These are phyloP conservation scores for Hypsizygus ulmarius DNA, from an alignment of 1,284 basidiomycete genomes.

Conservation along the genomic window DNA sequence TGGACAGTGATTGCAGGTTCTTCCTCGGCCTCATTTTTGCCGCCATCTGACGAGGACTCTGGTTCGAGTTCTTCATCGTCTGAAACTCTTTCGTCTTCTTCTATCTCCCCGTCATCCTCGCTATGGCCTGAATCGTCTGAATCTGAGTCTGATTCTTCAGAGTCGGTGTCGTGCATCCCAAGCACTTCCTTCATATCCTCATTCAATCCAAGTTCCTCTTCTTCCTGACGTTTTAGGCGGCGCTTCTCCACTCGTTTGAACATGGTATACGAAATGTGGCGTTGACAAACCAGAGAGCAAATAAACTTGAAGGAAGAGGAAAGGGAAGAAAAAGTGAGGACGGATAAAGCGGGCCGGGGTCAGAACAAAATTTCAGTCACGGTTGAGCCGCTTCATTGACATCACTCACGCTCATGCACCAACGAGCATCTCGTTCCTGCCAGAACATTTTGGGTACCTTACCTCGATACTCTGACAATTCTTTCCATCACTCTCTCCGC, in stretches of 20 bases:
- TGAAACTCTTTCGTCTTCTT: conserved; percentile 22
- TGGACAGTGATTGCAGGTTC: conserved; percentile 52
- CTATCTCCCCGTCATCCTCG: conserved; percentile 24
- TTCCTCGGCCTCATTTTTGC: conserved; percentile 23
- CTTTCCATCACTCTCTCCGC: not conserved
- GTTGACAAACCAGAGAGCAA: conserved; percentile 72
- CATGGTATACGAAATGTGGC: conserved; percentile 39
- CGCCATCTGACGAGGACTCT: conserved; percentile 28
- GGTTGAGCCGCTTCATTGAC: no score
- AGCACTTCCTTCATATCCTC: conserved; percentile 67
- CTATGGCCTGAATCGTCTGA: conserved; percentile 36
- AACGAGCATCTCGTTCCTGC: conserved; percentile 11
- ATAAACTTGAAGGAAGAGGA: not conserved
- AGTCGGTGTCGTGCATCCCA: conserved; percentile 74
- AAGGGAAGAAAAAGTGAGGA: conserved; percentile 6
- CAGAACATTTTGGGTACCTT: not conserved
- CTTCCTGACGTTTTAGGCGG: conserved; percentile 59
- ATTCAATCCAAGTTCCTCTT: conserved; percentile 69
- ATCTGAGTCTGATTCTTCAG: conserved; percentile 69
- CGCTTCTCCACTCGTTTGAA: conserved; percentile 82
- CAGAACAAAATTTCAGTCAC: conserved; percentile 10
- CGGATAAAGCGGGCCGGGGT: conserved; percentile 15
- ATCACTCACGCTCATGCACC: conserved; percentile 14
- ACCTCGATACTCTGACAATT: not conserved
- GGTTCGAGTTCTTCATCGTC: conserved; percentile 31